Conservation (phyloP, 1,139 yeast genomes). For the Yamadazyma conglobata region DNA sequence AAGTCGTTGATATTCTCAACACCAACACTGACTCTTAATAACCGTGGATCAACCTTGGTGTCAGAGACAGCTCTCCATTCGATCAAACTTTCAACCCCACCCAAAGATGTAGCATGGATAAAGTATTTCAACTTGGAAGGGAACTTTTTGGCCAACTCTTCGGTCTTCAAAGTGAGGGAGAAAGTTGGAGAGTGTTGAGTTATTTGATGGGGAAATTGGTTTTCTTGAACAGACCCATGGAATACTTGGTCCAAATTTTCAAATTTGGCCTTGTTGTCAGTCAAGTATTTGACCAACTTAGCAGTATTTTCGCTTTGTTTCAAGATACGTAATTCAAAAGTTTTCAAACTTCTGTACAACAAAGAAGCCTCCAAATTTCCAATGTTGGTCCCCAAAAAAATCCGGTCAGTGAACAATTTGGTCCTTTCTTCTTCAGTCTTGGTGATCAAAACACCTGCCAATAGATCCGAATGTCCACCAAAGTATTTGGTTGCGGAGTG, state of each 20-base stretch:
- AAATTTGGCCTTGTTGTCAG: conserved; percentile 43
- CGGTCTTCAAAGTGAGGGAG: conserved; percentile 51
- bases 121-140: conserved; percentile 70
- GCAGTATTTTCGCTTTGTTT: conserved; percentile 65
- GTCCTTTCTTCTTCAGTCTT: conserved; percentile 46
- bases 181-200: conserved; percentile 73
- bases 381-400: conserved; percentile 70
- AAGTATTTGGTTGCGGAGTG: conserved; percentile 91
- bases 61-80: conserved; percentile 90
- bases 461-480: conserved; percentile 91
- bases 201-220: conserved; percentile 61
- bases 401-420: conserved; percentile 56
- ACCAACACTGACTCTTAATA: conserved; percentile 77
- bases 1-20: conserved; percentile 72
- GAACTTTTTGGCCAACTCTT: conserved; percentile 55
- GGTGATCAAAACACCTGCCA: conserved; percentile 76
- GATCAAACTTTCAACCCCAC: conserved; percentile 88
- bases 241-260: conserved; percentile 50
- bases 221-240: conserved; percentile 73
- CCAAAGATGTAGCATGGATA: conserved; percentile 88
- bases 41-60: conserved; percentile 51
- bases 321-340: conserved; percentile 66
- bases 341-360: conserved; percentile 73
- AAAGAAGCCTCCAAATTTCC: conserved; percentile 75
- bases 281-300: conserved; percentile 57